Percentiles rank a stretch among this genome's conserved stretches.
These are phyloP conservation scores for Aspergillus funiculosus DNA, from an alignment of 495 filamentous ascomycete species.

Conservation along the genomic window DNA sequence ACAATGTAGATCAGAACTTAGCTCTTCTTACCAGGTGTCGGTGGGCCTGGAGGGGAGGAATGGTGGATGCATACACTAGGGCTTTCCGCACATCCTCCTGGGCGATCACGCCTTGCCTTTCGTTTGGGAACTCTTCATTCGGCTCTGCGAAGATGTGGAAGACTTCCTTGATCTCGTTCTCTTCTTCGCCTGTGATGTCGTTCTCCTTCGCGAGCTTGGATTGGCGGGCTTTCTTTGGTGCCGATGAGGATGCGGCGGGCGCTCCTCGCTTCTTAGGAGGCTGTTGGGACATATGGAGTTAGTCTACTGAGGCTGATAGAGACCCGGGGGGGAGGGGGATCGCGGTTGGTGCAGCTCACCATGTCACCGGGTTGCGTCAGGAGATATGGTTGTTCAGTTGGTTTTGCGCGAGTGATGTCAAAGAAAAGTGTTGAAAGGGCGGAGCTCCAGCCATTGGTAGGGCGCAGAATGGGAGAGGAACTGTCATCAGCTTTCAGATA, in stretches of 20 bases:
- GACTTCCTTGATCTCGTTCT: conserved; percentile 84
- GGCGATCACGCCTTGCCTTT: conserved; percentile 67
- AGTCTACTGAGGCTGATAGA: no score
- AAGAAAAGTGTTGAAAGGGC: conserved; percentile 8
- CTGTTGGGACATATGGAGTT: conserved; percentile 17
- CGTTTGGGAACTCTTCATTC: conserved; percentile 55
- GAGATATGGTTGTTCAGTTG: neutral
- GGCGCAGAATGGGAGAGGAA: neutral
- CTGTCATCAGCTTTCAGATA: neutral
- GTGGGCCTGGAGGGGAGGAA: conserved; percentile 2
- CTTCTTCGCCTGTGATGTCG: conserved; percentile 73
- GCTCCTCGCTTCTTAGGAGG: conserved; percentile 40
- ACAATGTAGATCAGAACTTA: neutral
- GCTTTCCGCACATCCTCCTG: conserved; percentile 75
- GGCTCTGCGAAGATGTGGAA: conserved; percentile 67
- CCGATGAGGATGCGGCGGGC: conserved; percentile 24
- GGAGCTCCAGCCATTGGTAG: conserved; percentile 4
- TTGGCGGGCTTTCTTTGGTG: conserved; percentile 46
- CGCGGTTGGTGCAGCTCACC: conserved; percentile 2
- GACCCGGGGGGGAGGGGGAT: neutral
- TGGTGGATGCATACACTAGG: conserved; percentile 57
- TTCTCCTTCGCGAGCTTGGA: conserved; percentile 89
- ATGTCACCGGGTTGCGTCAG: neutral
- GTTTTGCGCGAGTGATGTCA: conserved; percentile 1
- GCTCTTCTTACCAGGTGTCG: neutral